Evolutionary conservation across 768 basidiomycete species (phyloP), one percentile per base, ranked within the genome.

Genomic region (Hortiboletus campestris): DNA sequence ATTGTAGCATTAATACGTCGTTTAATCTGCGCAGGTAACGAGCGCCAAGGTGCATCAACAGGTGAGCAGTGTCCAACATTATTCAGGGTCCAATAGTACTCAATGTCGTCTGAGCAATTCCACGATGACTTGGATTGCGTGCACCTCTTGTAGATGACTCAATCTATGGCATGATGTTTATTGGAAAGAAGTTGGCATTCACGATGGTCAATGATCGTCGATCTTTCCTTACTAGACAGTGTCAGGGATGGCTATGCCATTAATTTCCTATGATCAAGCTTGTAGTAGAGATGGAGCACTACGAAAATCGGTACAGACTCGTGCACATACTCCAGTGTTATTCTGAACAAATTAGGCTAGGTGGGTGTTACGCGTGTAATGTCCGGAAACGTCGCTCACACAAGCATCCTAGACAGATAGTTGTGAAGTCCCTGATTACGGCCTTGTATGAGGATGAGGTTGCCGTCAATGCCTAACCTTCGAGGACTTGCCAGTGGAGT

Each of bases 81-180:
- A 25, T n/a, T n/a, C n/a, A n/a, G n/a, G n/a, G n/a, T 22, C 12
- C 17, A 34, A n/a, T n/a, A 46, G 28, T 46, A 20, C 8, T 44
- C 46, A 3, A n/a, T 46, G 16, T n/a, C 13, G 14, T 10, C 9
- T 16, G 20, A 43, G 72, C 14, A 65, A 72, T 19, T 28, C 25
- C 12, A 9, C 17, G 13, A 16, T 10, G 25, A 29, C 9, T 29
- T 44, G 19, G 40, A 20, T 11, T 31, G 6, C 16, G 13, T 17
- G 14, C 16, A 31, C 4, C 11, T 35, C 29, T 19, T 44, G 38
- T 43, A 11, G 3, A 11, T 7, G 25, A 2, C 36, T n/a, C n/a
- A n/a, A 28, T 28, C 5, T 5, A 19, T 29, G n/a, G 28, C 14
- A 11, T 19, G 10, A 35, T n/a, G 35, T 13, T 40, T n/a, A 6